A percentile compares a stretch with the other conserved stretches of the same genome.
These are phyloP conservation scores for Basipetospora chlamydospora DNA, from an alignment of 2,329 filamentous ascomycete species.

Conservation along the genomic window DNA sequence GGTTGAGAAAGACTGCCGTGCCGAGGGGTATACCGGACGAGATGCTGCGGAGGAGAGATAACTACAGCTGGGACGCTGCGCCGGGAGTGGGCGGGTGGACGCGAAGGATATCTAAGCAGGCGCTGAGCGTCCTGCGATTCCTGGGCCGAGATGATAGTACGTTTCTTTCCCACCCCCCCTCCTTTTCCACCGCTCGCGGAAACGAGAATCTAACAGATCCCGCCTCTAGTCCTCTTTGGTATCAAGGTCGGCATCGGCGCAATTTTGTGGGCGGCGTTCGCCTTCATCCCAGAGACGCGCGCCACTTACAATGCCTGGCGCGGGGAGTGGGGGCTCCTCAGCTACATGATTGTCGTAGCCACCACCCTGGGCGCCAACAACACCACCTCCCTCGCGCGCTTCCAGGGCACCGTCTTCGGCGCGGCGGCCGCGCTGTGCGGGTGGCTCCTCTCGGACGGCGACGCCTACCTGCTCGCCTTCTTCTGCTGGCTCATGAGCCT, in stretches of 20 bases:
- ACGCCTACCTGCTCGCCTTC: conserved; percentile 60
- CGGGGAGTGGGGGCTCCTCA: conserved; percentile 91
- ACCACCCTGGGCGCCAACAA: conserved; percentile 97
- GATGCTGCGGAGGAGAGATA: conserved; percentile 37
- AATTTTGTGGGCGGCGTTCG: conserved; percentile 73
- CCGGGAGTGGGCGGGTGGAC: conserved; percentile 29
- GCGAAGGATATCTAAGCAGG: conserved; percentile 27
- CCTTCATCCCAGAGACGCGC: conserved; percentile 66
- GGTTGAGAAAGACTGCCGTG: conserved; percentile 29
- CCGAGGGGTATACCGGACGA: conserved; percentile 40
- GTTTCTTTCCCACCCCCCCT: conserved; percentile 8
- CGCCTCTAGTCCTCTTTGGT: conserved; percentile 49
- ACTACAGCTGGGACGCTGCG: conserved; percentile 41
- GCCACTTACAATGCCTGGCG: conserved; percentile 77
- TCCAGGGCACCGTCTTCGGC: conserved; percentile 74
- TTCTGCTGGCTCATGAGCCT: conserved; percentile 71
- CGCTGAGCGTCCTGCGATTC: conserved; percentile 31
- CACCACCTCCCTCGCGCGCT: conserved; percentile 75
- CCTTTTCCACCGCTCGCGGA: conserved; percentile 10
- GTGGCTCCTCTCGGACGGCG: conserved; percentile 65
- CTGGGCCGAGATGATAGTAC: conserved; percentile 38
- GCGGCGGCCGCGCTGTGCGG: conserved; percentile 59
- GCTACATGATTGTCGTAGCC: conserved; percentile 94
- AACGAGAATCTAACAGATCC: conserved; percentile 3
- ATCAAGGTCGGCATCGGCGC: conserved; percentile 90